phyloP scores from a whole-genome alignment of 164 flowering plant genomes.

The Platanus orientalis region DNA sequence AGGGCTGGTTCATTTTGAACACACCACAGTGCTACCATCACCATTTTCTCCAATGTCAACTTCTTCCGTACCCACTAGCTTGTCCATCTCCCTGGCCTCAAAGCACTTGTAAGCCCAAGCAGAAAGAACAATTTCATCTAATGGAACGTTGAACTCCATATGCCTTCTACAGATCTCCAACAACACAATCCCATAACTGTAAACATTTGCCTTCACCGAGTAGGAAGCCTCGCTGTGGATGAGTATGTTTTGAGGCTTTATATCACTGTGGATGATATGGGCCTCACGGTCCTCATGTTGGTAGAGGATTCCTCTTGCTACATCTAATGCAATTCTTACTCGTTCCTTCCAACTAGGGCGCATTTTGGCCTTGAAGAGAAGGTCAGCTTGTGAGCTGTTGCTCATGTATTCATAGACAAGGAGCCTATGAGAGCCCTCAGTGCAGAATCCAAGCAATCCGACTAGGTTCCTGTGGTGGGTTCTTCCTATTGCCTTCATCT shows the following conservation, averaged over 20 bases:
- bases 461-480: no score
- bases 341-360: conserved; percentile 19
- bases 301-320: conserved; percentile 24
- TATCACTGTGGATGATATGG: conserved; percentile 27
- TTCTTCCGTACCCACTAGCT: conserved; percentile 12
- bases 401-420: no score
- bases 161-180: conserved; percentile 19
- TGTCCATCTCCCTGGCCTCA: conserved; percentile 11
- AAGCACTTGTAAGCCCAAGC: conserved; percentile 32
- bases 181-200: no score
- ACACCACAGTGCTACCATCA: conserved; percentile 38
- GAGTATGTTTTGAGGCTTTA: conserved; percentile 27
- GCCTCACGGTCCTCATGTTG: conserved; percentile 25
- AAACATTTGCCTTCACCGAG: conserved; percentile 32
- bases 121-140: conserved; percentile 19
- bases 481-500: no score
- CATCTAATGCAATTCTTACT: conserved; percentile 15
- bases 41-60: conserved; percentile 7
- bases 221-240: no score
- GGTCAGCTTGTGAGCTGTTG: conserved; percentile 21
- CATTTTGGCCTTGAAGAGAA: conserved; percentile 2
- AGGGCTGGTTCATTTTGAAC: conserved; percentile 33
- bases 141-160: conserved; percentile 5
- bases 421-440: conserved; percentile 8
- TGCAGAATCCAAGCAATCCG: conserved; percentile 26